These are phyloP conservation scores for Metschnikowia cubensis DNA, from an alignment of 805 yeast species.

Conservation along the genomic window DNA sequence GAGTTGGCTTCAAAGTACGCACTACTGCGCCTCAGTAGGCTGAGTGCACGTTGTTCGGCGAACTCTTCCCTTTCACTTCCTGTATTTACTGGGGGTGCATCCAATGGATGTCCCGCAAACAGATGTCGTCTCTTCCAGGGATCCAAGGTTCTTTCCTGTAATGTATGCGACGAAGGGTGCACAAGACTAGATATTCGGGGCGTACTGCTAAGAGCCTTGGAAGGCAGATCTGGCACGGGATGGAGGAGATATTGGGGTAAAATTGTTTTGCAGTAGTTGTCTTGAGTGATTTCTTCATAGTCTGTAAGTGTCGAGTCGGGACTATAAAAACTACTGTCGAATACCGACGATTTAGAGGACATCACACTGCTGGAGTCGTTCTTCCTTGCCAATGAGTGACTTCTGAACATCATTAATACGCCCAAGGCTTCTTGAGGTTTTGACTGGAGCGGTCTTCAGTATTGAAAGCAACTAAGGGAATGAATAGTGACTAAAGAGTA, in stretches of 20 bases:
- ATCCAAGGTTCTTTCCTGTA: background rate
- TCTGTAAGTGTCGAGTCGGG: slow-evolving; percentile 5
- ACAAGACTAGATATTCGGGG: background rate
- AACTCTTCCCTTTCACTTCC: too few relatives aligned
- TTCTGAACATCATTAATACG: background rate
- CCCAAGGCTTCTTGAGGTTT: background rate
- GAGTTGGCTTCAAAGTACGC: background rate
- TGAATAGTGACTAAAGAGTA: background rate
- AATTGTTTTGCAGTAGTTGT: background rate
- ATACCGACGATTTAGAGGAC: slow-evolving; percentile 14
- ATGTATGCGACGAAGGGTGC: background rate
- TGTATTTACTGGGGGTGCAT: background rate
- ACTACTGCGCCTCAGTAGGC: background rate
- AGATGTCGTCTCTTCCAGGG: background rate
- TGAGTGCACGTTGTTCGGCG: background rate
- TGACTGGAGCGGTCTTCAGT: background rate
- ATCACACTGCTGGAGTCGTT: slow-evolving; percentile 5
- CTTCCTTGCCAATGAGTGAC: background rate
- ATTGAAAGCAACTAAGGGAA: background rate
- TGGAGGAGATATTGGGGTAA: background rate
- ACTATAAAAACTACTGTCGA: slow-evolving; percentile 15
- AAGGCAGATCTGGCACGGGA: background rate
- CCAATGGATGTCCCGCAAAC: background rate
- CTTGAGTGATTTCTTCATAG: background rate
- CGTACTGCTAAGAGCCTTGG: background rate